Percentiles rank a stretch among this genome's conserved stretches.
These are phyloP conservation scores for Termitomyces sp. DNA, from an alignment of 768 basidiomycete species.

Conservation along the genomic window DNA sequence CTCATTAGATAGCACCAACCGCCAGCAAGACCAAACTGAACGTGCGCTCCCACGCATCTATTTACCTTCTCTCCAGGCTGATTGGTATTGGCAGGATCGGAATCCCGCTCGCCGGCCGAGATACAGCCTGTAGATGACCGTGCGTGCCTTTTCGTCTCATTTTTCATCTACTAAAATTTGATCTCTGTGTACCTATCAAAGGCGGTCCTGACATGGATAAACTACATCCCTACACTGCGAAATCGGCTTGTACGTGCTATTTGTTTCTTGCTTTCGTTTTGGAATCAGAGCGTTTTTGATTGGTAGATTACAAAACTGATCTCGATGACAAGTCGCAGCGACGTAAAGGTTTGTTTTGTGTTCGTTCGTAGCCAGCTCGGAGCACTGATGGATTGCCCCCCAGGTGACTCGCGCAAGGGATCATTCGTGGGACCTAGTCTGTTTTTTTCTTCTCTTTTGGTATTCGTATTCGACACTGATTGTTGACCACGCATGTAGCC, in stretches of 20 bases:
- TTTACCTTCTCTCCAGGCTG: neutral
- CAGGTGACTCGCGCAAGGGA: neutral
- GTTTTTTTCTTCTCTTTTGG: neutral
- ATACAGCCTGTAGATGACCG: neutral
- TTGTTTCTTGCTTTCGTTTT: neutral
- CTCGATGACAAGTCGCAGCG: neutral
- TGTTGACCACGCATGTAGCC: neutral
- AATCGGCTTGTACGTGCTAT: neutral
- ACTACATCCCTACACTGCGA: neutral
- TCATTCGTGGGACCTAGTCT: neutral
- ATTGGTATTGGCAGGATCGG: neutral
- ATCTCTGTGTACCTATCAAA: neutral
- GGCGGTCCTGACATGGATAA: neutral
- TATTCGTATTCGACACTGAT: neutral
- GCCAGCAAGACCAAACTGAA: too few relatives aligned
- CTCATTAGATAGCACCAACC: too few relatives aligned
- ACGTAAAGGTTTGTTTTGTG: neutral
- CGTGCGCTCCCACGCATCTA: neutral
- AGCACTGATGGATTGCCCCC: neutral
- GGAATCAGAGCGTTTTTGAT: neutral
- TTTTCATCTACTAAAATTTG: neutral
- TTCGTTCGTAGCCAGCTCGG: neutral
- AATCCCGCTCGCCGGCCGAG: neutral
- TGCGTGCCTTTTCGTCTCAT: neutral
- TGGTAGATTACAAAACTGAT: neutral